These are phyloP conservation scores for Aspergillus unguis DNA, from an alignment of 2,329 filamentous ascomycete genomes.

Conservation along the genomic window DNA sequence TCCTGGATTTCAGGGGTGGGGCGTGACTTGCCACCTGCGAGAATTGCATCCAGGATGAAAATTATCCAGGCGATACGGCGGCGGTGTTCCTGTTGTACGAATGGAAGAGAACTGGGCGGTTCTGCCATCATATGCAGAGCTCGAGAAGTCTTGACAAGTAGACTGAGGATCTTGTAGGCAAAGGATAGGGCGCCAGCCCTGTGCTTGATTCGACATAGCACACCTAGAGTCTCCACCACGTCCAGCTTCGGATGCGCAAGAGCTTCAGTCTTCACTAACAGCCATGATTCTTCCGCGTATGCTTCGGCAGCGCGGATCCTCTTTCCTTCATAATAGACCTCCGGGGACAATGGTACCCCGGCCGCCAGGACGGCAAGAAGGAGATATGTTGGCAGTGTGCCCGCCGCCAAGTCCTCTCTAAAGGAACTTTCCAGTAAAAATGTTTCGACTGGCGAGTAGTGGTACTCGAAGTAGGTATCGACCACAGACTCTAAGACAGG, in stretches of 20 bases:
- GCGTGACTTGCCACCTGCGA: constrained; percentile 25
- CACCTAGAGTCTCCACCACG: constrained; percentile 37
- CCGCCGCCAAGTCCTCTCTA: not conserved
- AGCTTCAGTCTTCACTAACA: constrained; percentile 32
- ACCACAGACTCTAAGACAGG: not conserved
- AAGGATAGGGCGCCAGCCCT: constrained; percentile 32
- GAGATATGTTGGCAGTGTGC: not conserved
- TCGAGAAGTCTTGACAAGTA: constrained; percentile 32
- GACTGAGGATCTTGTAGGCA: constrained; percentile 12
- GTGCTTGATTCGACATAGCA: constrained; percentile 39
- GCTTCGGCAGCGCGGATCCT: constrained; percentile 20
- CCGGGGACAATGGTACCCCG: not conserved
- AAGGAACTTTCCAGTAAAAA: not conserved
- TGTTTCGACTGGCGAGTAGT: not conserved
- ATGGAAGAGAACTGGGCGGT: constrained; percentile 15
- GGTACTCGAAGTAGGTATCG: not conserved
- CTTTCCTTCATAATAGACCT: not conserved
- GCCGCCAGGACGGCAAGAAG: not conserved
- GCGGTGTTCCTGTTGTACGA: constrained; percentile 26
- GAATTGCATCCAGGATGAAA: constrained; percentile 30
- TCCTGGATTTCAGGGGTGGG: constrained; percentile 18
- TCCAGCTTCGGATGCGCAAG: constrained; percentile 33
- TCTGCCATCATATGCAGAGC: constrained; percentile 22
- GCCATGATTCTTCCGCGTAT: constrained; percentile 35
- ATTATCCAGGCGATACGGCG: constrained; percentile 30